These are phyloP conservation scores for Aureobasidium sp. DNA, from an alignment of 2,329 filamentous ascomycete genomes.

Conservation along the genomic window DNA sequence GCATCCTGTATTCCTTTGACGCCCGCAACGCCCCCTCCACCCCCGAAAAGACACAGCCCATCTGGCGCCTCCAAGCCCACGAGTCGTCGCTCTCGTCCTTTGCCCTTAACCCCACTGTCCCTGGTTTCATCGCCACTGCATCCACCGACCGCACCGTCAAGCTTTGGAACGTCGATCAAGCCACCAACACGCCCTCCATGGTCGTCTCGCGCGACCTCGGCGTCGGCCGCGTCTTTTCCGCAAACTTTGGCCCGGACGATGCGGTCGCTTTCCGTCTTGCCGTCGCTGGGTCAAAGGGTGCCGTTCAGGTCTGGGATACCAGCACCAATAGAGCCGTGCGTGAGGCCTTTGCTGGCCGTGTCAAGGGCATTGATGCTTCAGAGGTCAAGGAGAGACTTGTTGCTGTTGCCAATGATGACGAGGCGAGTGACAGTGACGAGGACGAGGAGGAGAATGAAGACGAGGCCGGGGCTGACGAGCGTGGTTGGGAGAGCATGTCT, in stretches of 20 bases:
- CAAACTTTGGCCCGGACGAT: conserved; percentile 79
- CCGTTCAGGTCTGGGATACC: conserved; percentile 92
- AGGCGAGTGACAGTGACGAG: conserved; percentile 56
- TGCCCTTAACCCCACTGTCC: conserved; percentile 82
- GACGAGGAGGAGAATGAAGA: conserved; percentile 52
- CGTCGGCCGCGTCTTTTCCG: conserved; percentile 90
- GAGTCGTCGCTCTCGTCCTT: conserved; percentile 88
- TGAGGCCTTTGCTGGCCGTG: conserved; percentile 67
- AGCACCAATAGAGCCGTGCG: conserved; percentile 85
- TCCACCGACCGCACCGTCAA: conserved; percentile 94
- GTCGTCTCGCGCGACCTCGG: conserved; percentile 88
- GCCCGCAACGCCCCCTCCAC: conserved; percentile 66
- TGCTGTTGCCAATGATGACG: conserved; percentile 54
- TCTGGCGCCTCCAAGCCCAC: conserved; percentile 95
- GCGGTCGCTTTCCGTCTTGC: conserved; percentile 89
- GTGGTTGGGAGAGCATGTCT: conserved; percentile 33
- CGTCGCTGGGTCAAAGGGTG: conserved; percentile 89
- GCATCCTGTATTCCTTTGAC: conserved; percentile 89
- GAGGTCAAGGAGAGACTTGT: conserved; percentile 70
- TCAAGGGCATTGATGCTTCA: conserved; percentile 40
- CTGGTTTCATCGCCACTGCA: conserved; percentile 87
- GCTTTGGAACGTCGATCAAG: conserved; percentile 73
- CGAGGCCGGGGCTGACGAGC: conserved; percentile 33
- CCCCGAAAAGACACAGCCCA: conserved; percentile 69
- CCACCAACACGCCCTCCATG: conserved; percentile 66